Conservation (phyloP, 2,329 filamentous ascomycete genomes). For the Ramichloridium luteum region DNA sequence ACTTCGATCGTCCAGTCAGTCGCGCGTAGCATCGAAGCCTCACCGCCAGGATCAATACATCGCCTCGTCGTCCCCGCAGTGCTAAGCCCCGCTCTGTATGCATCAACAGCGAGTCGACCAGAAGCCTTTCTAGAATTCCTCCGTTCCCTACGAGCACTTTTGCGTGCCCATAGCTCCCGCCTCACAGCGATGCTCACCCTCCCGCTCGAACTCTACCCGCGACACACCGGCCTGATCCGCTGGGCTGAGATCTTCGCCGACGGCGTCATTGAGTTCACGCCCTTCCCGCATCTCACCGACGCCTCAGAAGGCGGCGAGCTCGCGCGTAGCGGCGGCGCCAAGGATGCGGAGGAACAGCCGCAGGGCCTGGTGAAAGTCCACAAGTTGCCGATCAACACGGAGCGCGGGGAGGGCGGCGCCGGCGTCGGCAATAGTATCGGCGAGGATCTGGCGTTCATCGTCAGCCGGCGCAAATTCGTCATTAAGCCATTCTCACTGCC, state of each 20-base stretch:
- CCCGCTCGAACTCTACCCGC: constrained; percentile 67
- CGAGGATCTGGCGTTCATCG: constrained; percentile 80
- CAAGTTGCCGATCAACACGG: constrained; percentile 70
- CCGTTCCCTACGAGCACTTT: constrained; percentile 61
- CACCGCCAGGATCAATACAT: constrained; percentile 53
- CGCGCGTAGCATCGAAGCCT: constrained; percentile 43
- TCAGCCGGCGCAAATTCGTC: constrained; percentile 71
- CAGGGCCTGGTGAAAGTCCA: constrained; percentile 81
- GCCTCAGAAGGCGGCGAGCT: constrained; percentile 31
- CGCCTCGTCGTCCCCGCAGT: constrained; percentile 74
- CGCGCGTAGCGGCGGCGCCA: constrained; percentile 36
- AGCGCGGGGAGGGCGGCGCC: constrained; percentile 70
- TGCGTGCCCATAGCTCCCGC: constrained; percentile 53
- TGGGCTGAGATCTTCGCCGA: constrained; percentile 82
- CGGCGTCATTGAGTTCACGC: constrained; percentile 73
- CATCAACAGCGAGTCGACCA: constrained; percentile 56
- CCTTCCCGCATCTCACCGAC: constrained; percentile 51
- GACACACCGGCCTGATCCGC: constrained; percentile 60
- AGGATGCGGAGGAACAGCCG: constrained; percentile 57
- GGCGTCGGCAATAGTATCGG: constrained; percentile 51
- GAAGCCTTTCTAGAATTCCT: constrained; percentile 67
- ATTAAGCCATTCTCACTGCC: constrained; percentile 85
- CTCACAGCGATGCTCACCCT: constrained; percentile 65
- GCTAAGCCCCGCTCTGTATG: constrained; percentile 76
- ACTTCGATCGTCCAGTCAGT: constrained; percentile 50